A percentile compares a stretch with the other conserved stretches of the same genome.
Conservation (phyloP, 306 rosid species). For the Mimosa pudica region DNA sequence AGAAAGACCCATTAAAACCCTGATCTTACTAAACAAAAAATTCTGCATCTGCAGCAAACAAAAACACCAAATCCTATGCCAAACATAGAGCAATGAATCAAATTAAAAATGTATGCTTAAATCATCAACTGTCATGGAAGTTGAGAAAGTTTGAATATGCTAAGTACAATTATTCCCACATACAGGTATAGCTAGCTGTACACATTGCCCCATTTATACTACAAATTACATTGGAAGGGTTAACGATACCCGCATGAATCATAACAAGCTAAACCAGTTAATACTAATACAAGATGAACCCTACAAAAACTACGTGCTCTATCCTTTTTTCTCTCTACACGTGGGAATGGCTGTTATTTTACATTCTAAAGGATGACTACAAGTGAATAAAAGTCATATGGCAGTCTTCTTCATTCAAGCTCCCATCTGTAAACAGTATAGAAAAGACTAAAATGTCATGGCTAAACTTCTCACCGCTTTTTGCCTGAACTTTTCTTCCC, state of each 20-base stretch:
- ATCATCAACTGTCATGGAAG: conserved; percentile 27
- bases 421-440: conserved; percentile 25
- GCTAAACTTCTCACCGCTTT: conserved; percentile 35
- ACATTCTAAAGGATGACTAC: conserved; percentile 50
- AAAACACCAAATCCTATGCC: background rate
- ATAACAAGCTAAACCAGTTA: conserved; percentile 54
- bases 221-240: conserved; percentile 41
- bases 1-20: background rate
- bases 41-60: background rate
- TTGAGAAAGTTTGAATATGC: conserved; percentile 40
- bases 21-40: background rate
- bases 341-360: conserved; percentile 50
- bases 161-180: conserved; percentile 55
- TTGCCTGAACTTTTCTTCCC: conserved; percentile 55
- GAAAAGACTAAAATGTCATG: conserved; percentile 22
- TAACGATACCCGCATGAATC: conserved; percentile 47
- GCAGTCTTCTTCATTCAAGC: conserved; percentile 40
- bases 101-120: background rate
- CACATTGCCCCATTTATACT: conserved; percentile 42
- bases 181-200: conserved; percentile 58
- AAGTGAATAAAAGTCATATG: conserved; percentile 39
- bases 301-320: conserved; percentile 41
- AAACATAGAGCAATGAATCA: background rate
- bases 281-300: conserved; percentile 35
- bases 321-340: conserved; percentile 37